phyloP scores from a whole-genome alignment of 768 basidiomycete genomes.

The Tephrocybe sp. region DNA sequence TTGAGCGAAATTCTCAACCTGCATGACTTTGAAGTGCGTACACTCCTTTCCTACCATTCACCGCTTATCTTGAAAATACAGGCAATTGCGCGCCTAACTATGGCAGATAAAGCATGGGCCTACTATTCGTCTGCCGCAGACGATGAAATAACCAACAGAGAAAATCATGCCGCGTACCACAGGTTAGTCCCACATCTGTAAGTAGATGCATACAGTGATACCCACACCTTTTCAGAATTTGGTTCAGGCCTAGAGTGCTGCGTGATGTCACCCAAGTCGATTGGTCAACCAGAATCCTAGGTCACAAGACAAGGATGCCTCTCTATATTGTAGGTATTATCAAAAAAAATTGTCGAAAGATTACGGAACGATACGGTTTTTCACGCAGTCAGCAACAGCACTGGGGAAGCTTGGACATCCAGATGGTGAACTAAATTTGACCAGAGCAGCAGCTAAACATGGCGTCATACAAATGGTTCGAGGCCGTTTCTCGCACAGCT shows the following conservation, averaged over 20 bases:
- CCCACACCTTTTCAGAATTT: conserved; percentile 44
- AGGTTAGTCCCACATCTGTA: conserved; percentile 41
- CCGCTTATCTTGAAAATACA: conserved; percentile 25
- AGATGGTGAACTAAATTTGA: conserved; percentile 90
- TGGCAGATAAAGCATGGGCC: conserved; percentile 91
- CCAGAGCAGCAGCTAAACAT: conserved; percentile 83
- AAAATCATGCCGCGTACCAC: conserved; percentile 91
- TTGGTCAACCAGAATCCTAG: conserved; percentile 81
- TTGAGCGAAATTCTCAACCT: conserved; percentile 81
- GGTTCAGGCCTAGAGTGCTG: conserved; percentile 88
- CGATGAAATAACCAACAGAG: conserved; percentile 87
- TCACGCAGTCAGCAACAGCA: conserved; percentile 65
- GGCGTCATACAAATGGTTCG: conserved; percentile 49
- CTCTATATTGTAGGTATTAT: conserved; percentile 64
- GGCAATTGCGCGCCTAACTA: conserved; percentile 79
- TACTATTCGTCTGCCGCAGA: conserved; percentile 97
- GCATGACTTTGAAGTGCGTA: conserved; percentile 87
- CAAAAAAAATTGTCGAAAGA: neutral
- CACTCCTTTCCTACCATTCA: neutral
- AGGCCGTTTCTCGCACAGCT: neutral
- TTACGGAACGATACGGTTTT: neutral
- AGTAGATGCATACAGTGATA: neutral
- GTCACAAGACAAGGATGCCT: conserved; percentile 71
- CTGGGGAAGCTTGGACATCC: conserved; percentile 95
- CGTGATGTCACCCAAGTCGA: conserved; percentile 86